Percentiles rank a stretch among this genome's conserved stretches.
Evolutionary conservation across 1,139 yeast genomes (phyloP).

Genomic region (Blastobotrys proliferans): DNA sequence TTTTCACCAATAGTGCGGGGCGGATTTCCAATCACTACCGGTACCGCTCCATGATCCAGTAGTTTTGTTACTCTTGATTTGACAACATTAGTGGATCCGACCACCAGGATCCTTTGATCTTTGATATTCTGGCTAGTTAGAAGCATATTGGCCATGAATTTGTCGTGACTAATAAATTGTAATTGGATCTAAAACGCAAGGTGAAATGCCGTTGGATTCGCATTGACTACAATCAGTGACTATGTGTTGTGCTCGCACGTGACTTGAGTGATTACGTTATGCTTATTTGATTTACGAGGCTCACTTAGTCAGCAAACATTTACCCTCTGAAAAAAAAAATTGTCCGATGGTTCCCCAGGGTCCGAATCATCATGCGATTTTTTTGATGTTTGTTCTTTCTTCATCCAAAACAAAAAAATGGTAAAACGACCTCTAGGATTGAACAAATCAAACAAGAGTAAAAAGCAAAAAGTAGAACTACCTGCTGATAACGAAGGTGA

Average conservation of each 20-base stretch:
- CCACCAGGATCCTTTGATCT: constrained; percentile 56
- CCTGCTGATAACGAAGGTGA: constrained; percentile 17
- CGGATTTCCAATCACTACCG: constrained; percentile 43
- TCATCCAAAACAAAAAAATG: constrained; percentile 20
- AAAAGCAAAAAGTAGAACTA: constrained; percentile 23
- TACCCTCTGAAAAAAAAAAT: too few relatives aligned
- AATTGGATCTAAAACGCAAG: too few relatives aligned
- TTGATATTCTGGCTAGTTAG: constrained; percentile 49
- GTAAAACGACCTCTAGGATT: constrained; percentile 76
- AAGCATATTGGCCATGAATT: too few relatives aligned
- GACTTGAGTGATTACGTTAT: too few relatives aligned
- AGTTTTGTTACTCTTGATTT: constrained; percentile 49
- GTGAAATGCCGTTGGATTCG: too few relatives aligned
- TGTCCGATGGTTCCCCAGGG: too few relatives aligned
- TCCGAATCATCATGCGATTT: background rate
- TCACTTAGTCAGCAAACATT: too few relatives aligned
- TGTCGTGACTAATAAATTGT: too few relatives aligned
- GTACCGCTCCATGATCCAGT: constrained; percentile 53
- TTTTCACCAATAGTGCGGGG: background rate
- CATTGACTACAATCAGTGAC: too few relatives aligned
- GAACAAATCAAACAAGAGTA: constrained; percentile 51
- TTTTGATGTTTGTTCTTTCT: background rate
- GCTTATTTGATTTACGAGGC: too few relatives aligned
- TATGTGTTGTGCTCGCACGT: too few relatives aligned
- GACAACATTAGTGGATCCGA: constrained; percentile 56